Base-by-base conservation (phyloP, 2,329 filamentous ascomycete species). In the Aspergillus tubingensis region DNA sequence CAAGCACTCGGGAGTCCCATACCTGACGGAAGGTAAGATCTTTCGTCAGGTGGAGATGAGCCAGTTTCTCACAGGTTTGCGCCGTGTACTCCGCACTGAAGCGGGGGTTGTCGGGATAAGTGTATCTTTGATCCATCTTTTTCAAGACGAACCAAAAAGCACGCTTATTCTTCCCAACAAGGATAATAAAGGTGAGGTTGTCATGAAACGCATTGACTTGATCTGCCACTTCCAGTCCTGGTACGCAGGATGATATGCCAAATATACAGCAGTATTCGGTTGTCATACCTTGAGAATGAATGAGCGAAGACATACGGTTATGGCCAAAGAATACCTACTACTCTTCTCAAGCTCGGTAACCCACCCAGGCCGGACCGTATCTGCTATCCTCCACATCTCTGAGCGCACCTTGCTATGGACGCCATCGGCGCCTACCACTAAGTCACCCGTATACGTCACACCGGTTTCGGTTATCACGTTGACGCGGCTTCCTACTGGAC, bases 201-300 rank as follows among this genome's bases (percentile, higher is more conserved):
- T 68, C 56, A 11, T 52, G 44, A 10, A 65, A 51, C 4, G 47
- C 32, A 41, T 61, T 58, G 30, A 65, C 36, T 23, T 66, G 65
- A 4, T 68, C 63, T 21, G 67, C 63, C 0, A 32, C 32, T 19
- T 43, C n/a, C 2, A 67, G 43, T 2, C 59, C 62, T 3, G 51
- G 15, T 3, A 63, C 48, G 3, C 58, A 19, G 3, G 27, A 58
- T 0, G 70, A 71, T 8, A 73, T 69, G 6, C 73, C 72, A 21
- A 72, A 71, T 8, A 76, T 54, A 50, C 68, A 70, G 30, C 65
- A 64, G 32, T 67, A 75, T 36, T 70, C 65, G 5, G 67, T 61
- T 19, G 39, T 59, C 50, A 58, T 57, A 11, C n/a, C 55, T 23
- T 23, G 5, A 6, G 23, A 23, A 23, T 23, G 6, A 23, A 6